Percentiles rank a stretch among this genome's conserved stretches.
These are phyloP conservation scores for Macrocystidia cucumis DNA, from an alignment of 1,284 basidiomycete genomes.

Conservation along the genomic window DNA sequence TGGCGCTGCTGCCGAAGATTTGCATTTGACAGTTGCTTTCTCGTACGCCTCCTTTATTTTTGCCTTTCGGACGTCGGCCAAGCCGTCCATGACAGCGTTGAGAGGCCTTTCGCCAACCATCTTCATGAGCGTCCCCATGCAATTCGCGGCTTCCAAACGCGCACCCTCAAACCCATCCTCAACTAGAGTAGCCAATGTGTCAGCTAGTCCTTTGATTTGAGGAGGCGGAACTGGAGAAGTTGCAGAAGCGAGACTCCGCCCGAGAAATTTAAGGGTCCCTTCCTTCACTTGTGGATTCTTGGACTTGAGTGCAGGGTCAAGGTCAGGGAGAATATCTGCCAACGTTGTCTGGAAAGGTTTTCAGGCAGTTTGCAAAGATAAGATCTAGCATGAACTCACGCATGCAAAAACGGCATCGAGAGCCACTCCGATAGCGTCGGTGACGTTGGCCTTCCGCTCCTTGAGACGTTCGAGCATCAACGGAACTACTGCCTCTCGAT, in stretches of 20 bases:
- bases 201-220: slow-evolving; percentile 83
- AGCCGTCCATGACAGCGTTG: slow-evolving; percentile 79
- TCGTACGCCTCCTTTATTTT: slow-evolving; percentile 95
- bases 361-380: slow-evolving; percentile 7
- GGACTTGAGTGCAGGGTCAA: slow-evolving; percentile 71
- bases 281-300: slow-evolving; percentile 99
- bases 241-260: slow-evolving; percentile 71
- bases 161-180: slow-evolving; percentile 91
- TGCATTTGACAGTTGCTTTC: slow-evolving; percentile 83
- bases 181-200: slow-evolving; percentile 70
- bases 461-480: slow-evolving; percentile 89
- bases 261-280: slow-evolving; percentile 85
- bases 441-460: slow-evolving; percentile 88
- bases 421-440: slow-evolving; percentile 83
- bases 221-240: slow-evolving; percentile 60
- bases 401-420: slow-evolving; percentile 88
- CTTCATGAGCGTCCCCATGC: slow-evolving; percentile 91
- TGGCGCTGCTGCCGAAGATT: slow-evolving; percentile 46
- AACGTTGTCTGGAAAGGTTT: slow-evolving; percentile 75
- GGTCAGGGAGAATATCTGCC: slow-evolving; percentile 80
- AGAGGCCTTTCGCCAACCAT: slow-evolving; percentile 94
- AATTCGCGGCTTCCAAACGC: slow-evolving; percentile 83
- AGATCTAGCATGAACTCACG: slow-evolving; percentile 37
- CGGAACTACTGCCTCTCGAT: slow-evolving; percentile 69
- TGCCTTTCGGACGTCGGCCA: slow-evolving; percentile 85